These are phyloP conservation scores for Fusarium sp. DNA, from an alignment of 2,329 filamentous ascomycete species.

Conservation along the genomic window DNA sequence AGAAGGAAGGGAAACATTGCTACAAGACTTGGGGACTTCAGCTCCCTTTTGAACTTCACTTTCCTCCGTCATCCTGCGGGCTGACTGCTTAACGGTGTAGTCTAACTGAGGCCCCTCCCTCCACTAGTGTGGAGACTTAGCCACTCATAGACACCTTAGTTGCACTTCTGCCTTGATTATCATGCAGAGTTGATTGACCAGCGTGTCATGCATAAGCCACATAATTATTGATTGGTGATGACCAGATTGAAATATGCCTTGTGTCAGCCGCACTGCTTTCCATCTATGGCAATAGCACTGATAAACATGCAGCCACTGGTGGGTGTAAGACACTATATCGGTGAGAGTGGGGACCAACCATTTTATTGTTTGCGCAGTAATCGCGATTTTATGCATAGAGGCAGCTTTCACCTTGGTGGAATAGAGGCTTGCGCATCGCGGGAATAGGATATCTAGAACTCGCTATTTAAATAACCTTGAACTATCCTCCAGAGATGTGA, in stretches of 20 bases:
- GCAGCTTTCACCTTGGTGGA: rapidly evolving
- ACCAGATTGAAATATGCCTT: background rate
- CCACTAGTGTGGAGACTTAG: background rate
- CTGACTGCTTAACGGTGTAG: background rate
- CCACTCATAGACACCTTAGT: background rate
- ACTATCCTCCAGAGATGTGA: rapidly evolving
- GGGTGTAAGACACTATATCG: background rate
- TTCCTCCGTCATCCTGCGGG: background rate
- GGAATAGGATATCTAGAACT: rapidly evolving
- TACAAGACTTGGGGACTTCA: too few relatives aligned
- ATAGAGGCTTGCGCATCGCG: rapidly evolving
- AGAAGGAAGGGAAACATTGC: too few relatives aligned
- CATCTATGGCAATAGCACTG: background rate
- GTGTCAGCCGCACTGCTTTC: background rate
- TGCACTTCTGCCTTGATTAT: slow-evolving; percentile 4
- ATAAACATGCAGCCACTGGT: background rate
- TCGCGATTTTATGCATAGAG: background rate
- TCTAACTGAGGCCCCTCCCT: background rate
- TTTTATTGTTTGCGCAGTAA: background rate
- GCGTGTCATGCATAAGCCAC: slow-evolving; percentile 5
- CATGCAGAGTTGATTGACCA: background rate
- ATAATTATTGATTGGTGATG: background rate
- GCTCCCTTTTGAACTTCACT: background rate
- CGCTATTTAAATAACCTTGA: rapidly evolving
- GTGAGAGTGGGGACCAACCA: background rate